Conservation (phyloP, 2,329 filamentous ascomycete species). For the Colletotrichum paranaense region DNA sequence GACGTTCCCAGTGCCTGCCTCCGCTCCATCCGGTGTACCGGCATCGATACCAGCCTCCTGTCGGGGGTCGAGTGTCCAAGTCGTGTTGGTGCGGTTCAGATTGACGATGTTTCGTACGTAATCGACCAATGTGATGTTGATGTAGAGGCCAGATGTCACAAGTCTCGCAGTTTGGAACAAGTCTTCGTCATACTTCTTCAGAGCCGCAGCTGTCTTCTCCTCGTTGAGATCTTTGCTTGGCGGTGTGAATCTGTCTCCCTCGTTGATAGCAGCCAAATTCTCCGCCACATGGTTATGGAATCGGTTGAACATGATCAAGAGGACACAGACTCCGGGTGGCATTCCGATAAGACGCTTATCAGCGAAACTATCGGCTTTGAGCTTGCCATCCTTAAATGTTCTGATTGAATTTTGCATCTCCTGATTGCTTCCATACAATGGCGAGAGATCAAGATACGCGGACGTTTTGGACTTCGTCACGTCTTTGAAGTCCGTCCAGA, state of each 20-base stretch:
- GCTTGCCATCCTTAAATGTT: conserved; percentile 75
- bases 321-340: conserved; percentile 76
- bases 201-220: conserved; percentile 62
- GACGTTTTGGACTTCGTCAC: conserved; percentile 73
- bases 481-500: conserved; percentile 75
- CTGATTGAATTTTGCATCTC: conserved; percentile 74
- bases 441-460: conserved; percentile 77
- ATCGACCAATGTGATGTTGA: conserved; percentile 82
- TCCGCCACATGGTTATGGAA: conserved; percentile 91
- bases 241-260: conserved; percentile 80
- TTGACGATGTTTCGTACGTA: conserved; percentile 85
- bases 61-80: conserved; percentile 78
- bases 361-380: conserved; percentile 80
- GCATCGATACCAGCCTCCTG: conserved; percentile 70
- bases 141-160: conserved; percentile 80
- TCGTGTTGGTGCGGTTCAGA: conserved; percentile 75
- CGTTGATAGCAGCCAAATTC: conserved; percentile 87
- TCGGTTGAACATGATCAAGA: conserved; percentile 82
- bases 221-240: conserved; percentile 62
- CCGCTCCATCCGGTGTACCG: conserved; percentile 67
- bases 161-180: conserved; percentile 83
- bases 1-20: conserved; percentile 81
- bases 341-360: conserved; percentile 77
- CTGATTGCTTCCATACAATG: conserved; percentile 77
- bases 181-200: conserved; percentile 80